phyloP scores from a whole-genome alignment of 2,329 filamentous ascomycete genomes.

The Geoglossum cookeanum region DNA sequence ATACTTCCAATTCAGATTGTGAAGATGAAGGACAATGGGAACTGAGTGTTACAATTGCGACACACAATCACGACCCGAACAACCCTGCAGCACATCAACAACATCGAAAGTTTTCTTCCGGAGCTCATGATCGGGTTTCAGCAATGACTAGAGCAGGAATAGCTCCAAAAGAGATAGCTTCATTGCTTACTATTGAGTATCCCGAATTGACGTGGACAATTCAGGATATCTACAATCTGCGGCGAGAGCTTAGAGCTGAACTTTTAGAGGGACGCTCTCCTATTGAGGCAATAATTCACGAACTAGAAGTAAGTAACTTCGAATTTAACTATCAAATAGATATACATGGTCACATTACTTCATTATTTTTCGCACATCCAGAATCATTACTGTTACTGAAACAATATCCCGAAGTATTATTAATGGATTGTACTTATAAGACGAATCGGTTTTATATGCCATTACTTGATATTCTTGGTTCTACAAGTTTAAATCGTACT shows the following conservation, averaged over 20 bases:
- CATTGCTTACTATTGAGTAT: not conserved
- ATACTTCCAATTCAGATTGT: not conserved
- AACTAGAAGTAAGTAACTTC: not conserved
- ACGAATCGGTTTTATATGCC: no score
- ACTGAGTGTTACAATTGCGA: not conserved
- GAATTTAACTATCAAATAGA: not conserved
- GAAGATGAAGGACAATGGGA: not conserved
- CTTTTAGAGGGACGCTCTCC: not conserved
- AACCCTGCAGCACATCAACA: not conserved
- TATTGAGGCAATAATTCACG: not conserved
- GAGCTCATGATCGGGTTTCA: not conserved
- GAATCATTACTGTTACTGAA: not conserved
- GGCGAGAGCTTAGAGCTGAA: not conserved
- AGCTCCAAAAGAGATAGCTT: not conserved
- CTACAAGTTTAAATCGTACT: no score
- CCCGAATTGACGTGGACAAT: not conserved
- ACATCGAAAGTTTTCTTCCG: not conserved
- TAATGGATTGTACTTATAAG: not conserved
- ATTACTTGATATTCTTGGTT: no score
- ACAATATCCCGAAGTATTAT: not conserved
- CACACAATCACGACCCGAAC: not conserved
- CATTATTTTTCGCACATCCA: not conserved
- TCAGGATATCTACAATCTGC: not conserved
- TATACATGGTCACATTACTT: not conserved
- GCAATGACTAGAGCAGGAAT: not conserved